Base-by-base conservation (phyloP, 2,329 filamentous ascomycete species). In the Thelonectria rubi region DNA sequence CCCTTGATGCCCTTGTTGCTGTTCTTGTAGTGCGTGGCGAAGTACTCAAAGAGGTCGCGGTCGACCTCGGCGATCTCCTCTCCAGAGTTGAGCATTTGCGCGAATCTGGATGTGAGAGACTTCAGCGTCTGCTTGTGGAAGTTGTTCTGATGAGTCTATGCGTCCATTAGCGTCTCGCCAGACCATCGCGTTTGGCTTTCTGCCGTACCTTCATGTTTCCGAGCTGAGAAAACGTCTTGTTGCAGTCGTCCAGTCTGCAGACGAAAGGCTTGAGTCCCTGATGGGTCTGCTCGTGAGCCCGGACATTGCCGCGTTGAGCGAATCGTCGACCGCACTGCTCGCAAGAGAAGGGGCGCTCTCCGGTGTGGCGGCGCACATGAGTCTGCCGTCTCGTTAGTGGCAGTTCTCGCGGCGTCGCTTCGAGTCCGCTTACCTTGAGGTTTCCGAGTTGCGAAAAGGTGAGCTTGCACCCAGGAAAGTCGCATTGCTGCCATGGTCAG, bases 1-100 rank as follows among this genome's bases (percentile, higher is more conserved):
- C 95, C 95, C 78, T 97, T 98, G 82, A 98, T 97, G 1, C 95
- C 95, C 77, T 97, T 97, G 84, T 98, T 98, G 79, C 91, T 94
- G 79, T 98, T 96, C 82, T 97, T 97, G 84, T 97, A 97, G n/a
- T 97, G 83, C 1, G 84, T 84, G 4, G 89, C 86, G 74, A 98
- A 95, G 79, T 97, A 97, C 68, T 91, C 86, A 81, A 91, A 93
- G 52, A 97, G 82, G 62, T 93, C 89, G 63, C 86, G 88, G 71
- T 97, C 92, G 5, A 79, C 77, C 39, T 88, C 83, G 0, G 85
- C 81, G n/a, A 94, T 69, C 12, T 74, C 65, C 11, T 73, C 86
- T 5, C 82, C 79, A 39, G 90, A 86, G n/a, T 82, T 82, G 55
- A 89, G 84, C 14, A 71, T 62, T 37, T 74, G 82, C 15, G 88